Base-by-base conservation (phyloP, 2,329 filamentous ascomycete genomes). In the Aphanocladium album region DNA sequence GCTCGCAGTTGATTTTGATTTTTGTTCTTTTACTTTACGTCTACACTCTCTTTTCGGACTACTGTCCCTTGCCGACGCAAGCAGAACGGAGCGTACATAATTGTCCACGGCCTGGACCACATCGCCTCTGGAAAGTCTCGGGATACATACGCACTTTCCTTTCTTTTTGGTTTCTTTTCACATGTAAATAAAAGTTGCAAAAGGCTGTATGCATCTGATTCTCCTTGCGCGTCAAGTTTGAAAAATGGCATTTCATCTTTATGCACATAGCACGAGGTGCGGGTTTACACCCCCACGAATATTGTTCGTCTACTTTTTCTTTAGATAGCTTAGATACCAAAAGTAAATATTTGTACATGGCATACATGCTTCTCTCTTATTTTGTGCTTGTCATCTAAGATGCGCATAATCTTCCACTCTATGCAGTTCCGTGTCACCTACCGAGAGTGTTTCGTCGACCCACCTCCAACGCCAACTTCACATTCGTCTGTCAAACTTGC, bases 301-400 rank as follows among this genome's bases (percentile, higher is more conserved):
- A 60, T 60, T 54, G 25, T 53, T 54, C 21, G n/a, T 25, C 39
- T 33, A 43, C 17, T 54, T 52, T 53, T 67, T 62, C 62, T 57
- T 64, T 65, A 64, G 30, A 58, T 67, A 67, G 65, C 62, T 68
- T 66, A 62, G 63, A 68, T 69, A 67, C 62, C 63, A 67, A 64
- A 65, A 62, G 56, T 57, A 47, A 43, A 49, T 60, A 54, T 43
- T 60, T 60, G 43, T 54, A 57, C 41, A 21, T 62, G 54, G 21
- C 11, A 46, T n/a, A 47, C 16, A 17, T 14, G 25, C 9, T 25
- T 17, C 8, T n/a, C 11, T 23, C 12, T 7, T 12, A 39, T 49
- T 46, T 12, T 35, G 33, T 35, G 12, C 19, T 39, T 27, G 11
- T 46, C n/a, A 19, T 5, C 9, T 11, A 4, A 14, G 11, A 23